These are phyloP conservation scores for Myriangium duriaei DNA, from an alignment of 2,329 filamentous ascomycete genomes.

Conservation along the genomic window DNA sequence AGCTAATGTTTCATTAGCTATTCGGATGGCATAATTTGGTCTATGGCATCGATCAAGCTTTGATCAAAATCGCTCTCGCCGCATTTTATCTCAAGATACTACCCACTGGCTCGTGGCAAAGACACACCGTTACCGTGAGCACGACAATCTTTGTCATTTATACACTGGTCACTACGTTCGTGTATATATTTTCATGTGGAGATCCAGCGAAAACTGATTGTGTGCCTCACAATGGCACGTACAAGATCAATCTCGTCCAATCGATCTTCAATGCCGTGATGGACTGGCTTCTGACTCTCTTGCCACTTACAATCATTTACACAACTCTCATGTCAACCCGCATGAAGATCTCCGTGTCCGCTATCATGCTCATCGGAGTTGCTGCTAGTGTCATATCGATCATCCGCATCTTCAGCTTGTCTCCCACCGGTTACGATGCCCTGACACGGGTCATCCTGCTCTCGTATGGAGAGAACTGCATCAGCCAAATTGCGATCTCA, in stretches of 20 bases:
- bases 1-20: neutral
- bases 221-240: neutral
- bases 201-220: slow-evolving; percentile 1
- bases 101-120: slow-evolving; percentile 4
- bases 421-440: neutral
- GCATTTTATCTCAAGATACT: slow-evolving; percentile 4
- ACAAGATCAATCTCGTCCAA: neutral
- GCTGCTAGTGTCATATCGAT: slow-evolving; percentile 3
- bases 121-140: slow-evolving; percentile 12
- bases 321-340: neutral
- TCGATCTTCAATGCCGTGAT: slow-evolving; percentile 1
- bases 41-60: slow-evolving; percentile 1
- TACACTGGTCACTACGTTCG: neutral
- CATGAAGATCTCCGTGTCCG: slow-evolving; percentile 6
- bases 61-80: slow-evolving; percentile 6
- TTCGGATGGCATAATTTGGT: slow-evolving; percentile 2
- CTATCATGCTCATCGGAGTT: slow-evolving; percentile 3
- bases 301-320: slow-evolving; percentile 5
- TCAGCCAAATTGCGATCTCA: slow-evolving; percentile 4
- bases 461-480: slow-evolving; percentile 6
- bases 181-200: slow-evolving; percentile 5
- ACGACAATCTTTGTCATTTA: slow-evolving; percentile 28
- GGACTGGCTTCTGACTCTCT: slow-evolving; percentile 6
- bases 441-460: slow-evolving; percentile 1
- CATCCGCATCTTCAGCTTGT: neutral